Percentiles rank a stretch among this genome's conserved stretches.
Conservation (phyloP, 768 basidiomycete species). For the Solioccasus polychromus region DNA sequence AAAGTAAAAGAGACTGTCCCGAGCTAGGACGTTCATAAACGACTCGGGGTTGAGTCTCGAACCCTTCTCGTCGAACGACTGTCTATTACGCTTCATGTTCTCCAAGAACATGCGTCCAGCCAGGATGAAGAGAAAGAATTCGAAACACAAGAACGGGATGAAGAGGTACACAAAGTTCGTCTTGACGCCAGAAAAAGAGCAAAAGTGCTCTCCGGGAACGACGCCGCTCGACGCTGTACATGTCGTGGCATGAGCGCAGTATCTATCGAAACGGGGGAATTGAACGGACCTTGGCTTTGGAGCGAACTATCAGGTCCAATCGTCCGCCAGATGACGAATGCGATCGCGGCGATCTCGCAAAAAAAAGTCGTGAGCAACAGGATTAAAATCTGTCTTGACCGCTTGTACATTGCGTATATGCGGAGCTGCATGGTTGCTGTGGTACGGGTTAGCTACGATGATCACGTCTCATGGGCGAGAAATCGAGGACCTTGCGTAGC, state of each 20-base stretch:
- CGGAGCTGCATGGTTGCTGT: constrained; percentile 33
- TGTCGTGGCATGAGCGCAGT: background rate
- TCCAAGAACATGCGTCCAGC: constrained; percentile 16
- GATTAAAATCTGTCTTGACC: constrained; percentile 17
- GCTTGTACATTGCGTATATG: constrained; percentile 33
- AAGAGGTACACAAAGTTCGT: constrained; percentile 25
- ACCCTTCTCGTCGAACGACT: background rate
- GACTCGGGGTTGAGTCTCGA: constrained; percentile 13
- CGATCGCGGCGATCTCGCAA: constrained; percentile 24
- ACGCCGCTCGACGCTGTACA: constrained; percentile 7
- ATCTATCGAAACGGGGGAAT: no score
- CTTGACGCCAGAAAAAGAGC: constrained; percentile 24
- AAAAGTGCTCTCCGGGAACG: constrained; percentile 10
- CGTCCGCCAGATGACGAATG: constrained; percentile 23
- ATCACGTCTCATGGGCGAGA: background rate
- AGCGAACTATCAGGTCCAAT: constrained; percentile 26
- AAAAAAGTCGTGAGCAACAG: constrained; percentile 18
- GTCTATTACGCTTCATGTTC: constrained; percentile 5
- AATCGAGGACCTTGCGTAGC: constrained; percentile 28
- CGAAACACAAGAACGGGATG: constrained; percentile 31
- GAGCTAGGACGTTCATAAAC: constrained; percentile 23
- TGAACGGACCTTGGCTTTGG: constrained; percentile 21
- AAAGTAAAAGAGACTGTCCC: constrained; percentile 32
- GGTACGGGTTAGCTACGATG: constrained; percentile 3
- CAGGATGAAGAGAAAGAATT: constrained; percentile 23